Evolutionary conservation across 345 rosid genomes (phyloP).

Genomic region (Erodium maritimum): DNA sequence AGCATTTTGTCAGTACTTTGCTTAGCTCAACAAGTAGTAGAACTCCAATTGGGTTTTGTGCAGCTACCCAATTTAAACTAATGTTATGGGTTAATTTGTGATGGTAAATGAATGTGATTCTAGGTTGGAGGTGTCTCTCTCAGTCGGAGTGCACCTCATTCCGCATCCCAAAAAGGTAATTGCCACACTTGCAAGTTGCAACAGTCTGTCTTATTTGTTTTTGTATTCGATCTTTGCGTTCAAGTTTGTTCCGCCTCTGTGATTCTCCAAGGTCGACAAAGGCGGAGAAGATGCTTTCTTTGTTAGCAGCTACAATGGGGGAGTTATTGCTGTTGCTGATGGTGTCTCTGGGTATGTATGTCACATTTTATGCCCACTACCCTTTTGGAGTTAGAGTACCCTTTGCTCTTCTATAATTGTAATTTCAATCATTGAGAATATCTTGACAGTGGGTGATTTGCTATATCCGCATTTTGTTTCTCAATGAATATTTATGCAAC

Average conservation of each 20-base stretch:
- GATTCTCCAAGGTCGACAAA: slow-evolving; percentile 37
- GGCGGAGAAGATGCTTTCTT: slow-evolving; percentile 89
- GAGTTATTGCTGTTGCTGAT: slow-evolving; percentile 82
- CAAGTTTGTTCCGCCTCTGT: background rate
- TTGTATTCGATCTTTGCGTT: background rate
- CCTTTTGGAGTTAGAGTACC: too few species aligned
- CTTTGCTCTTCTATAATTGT: too few species aligned
- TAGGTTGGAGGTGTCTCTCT: slow-evolving; percentile 36
- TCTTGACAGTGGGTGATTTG: too few species aligned
- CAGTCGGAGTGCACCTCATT: slow-evolving; percentile 52
- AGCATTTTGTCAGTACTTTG: too few species aligned
- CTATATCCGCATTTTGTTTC: too few species aligned
- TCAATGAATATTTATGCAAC: too few species aligned
- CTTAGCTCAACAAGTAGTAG: too few species aligned
- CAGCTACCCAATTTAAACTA: too few species aligned
- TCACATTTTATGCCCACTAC: background rate
- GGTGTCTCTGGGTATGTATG: slow-evolving; percentile 82
- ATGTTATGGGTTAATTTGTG: background rate
- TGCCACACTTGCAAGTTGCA: slow-evolving; percentile 1
- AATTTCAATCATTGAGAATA: too few species aligned
- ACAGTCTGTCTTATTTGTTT: background rate
- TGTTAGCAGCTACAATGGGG: slow-evolving; percentile 51
- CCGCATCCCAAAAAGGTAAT: slow-evolving; percentile 75
- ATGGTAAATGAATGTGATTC: background rate
- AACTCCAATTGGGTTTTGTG: too few species aligned